Evolutionary conservation across 805 yeast genomes (phyloP), one percentile per base, ranked within the genome.

Genomic region (Saccharomycopsis vini): DNA sequence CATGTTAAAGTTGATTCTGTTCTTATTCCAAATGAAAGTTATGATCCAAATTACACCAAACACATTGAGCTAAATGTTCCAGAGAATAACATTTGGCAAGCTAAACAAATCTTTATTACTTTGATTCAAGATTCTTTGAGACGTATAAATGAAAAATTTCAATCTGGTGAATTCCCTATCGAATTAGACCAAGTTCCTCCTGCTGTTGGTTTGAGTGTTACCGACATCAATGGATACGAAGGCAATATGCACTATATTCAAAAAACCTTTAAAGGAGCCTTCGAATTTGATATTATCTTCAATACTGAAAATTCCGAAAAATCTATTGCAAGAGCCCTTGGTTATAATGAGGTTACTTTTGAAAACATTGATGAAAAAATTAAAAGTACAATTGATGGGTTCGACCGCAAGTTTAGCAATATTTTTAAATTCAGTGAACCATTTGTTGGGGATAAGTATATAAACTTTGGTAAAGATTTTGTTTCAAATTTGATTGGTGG

Each of bases 401-500:
- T 85, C 52, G 75, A 79, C 49, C 49, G 54, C 2, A 77, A 74
- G 51, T 88, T 86, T 52, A 52, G 61, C 2, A 44, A 55, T 6
- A 62, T 67, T 10, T 82, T 79, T 55, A 63, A 71, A 13, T 62
- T 82, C 7, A 58, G 63, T 12, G 61, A 71, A 0, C 90, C 89
- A 2, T 83, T 74, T 55, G 62, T 70, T 39, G 55, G 59, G 5
- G 58, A 59, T 38, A 54, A 62, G 44, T 69, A 79, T 53, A 55
- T 59, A 23, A 52, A 53, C 6, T 89, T 92, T 63, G 95, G 88
- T 1, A 70, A 83, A 53, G 89, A 85, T 53, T 67, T 87, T 33
- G 56, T 90, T 7, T 82, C 97, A 0, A 90, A 89, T 44, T 67
- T 92, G 36, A 58, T 85, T 45, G 98, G 97, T 18, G 97, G 97